Evolutionary conservation across 805 yeast species (phyloP).

Genomic region (Diddensiella santjacobensis): DNA sequence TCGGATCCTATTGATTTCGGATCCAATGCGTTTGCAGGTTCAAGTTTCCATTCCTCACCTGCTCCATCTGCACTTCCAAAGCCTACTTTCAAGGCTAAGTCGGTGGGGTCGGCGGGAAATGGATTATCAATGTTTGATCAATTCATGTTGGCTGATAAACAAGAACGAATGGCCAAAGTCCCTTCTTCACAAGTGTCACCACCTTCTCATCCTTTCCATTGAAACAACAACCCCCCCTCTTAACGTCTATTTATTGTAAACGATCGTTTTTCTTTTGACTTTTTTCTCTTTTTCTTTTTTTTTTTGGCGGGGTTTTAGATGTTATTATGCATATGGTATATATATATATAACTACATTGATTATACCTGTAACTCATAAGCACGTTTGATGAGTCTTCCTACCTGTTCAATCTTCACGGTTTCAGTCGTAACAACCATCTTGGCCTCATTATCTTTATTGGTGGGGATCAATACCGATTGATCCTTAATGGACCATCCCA

Average conservation of each 20-base stretch:
- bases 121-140: slow-evolving; percentile 21
- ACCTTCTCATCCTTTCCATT: background rate
- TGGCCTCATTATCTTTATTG: slow-evolving; percentile 30
- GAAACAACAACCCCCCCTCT: background rate
- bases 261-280: background rate
- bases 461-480: slow-evolving; percentile 25
- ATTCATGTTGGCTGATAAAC: slow-evolving; percentile 23
- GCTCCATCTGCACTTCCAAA: slow-evolving; percentile 29
- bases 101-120: slow-evolving; percentile 5
- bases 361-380: slow-evolving; percentile 26
- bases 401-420: slow-evolving; percentile 31
- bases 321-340: too few relatives aligned
- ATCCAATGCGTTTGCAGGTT: slow-evolving; percentile 25
- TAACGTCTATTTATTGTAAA: background rate
- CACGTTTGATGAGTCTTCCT: slow-evolving; percentile 30
- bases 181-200: slow-evolving; percentile 1
- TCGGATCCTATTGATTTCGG: slow-evolving; percentile 2
- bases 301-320: too few relatives aligned
- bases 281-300: slow-evolving; percentile 4
- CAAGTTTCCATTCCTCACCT: slow-evolving; percentile 29
- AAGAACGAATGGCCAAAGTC: slow-evolving; percentile 16
- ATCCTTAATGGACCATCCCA: slow-evolving; percentile 31
- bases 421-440: slow-evolving; percentile 28
- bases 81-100: slow-evolving; percentile 22
- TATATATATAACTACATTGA: background rate